These are phyloP conservation scores for Podospora anserina DNA, from an alignment of 495 filamentous ascomycete species.

Conservation along the genomic window DNA sequence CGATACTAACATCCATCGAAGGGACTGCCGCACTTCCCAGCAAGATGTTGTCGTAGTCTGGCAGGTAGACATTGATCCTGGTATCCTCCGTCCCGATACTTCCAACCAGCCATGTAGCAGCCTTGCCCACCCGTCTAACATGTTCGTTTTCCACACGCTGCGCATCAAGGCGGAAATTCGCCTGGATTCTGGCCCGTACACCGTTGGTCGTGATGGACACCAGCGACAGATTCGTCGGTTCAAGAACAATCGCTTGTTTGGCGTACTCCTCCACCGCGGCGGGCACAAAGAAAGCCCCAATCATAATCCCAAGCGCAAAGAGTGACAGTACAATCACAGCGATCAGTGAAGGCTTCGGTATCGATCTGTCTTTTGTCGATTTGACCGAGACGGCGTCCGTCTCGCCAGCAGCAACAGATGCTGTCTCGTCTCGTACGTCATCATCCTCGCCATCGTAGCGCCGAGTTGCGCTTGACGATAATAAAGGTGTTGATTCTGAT, in stretches of 20 bases:
- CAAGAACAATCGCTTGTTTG: slow-evolving; percentile 73
- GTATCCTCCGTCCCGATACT: slow-evolving; percentile 67
- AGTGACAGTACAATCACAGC: slow-evolving; percentile 43
- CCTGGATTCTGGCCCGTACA: slow-evolving; percentile 72
- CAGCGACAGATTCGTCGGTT: slow-evolving; percentile 76
- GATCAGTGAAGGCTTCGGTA: slow-evolving; percentile 47
- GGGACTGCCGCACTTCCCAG: slow-evolving; percentile 76
- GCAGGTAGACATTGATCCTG: slow-evolving; percentile 72
- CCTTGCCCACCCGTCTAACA: slow-evolving; percentile 68
- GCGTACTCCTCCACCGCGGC: slow-evolving; percentile 79
- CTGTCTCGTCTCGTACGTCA: slow-evolving; percentile 33
- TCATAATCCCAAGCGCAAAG: slow-evolving; percentile 43
- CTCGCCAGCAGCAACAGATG: slow-evolving; percentile 30
- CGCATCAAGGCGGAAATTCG: slow-evolving; percentile 75
- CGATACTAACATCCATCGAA: slow-evolving; percentile 65
- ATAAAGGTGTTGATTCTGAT: slow-evolving; percentile 54
- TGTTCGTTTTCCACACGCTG: slow-evolving; percentile 63
- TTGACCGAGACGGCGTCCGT: slow-evolving; percentile 22
- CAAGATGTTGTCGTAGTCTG: slow-evolving; percentile 74
- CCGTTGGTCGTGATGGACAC: slow-evolving; percentile 76
- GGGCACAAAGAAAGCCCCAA: slow-evolving; percentile 75
- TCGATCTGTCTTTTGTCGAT: slow-evolving; percentile 27
- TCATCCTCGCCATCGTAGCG: slow-evolving; percentile 49
- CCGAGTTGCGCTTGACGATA: slow-evolving; percentile 41
- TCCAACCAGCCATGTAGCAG: slow-evolving; percentile 77